Percentiles rank a stretch among this genome's conserved stretches.
Conservation (phyloP, 202 grass and related monocot species). For the Dendrocalamus latiflorus region DNA sequence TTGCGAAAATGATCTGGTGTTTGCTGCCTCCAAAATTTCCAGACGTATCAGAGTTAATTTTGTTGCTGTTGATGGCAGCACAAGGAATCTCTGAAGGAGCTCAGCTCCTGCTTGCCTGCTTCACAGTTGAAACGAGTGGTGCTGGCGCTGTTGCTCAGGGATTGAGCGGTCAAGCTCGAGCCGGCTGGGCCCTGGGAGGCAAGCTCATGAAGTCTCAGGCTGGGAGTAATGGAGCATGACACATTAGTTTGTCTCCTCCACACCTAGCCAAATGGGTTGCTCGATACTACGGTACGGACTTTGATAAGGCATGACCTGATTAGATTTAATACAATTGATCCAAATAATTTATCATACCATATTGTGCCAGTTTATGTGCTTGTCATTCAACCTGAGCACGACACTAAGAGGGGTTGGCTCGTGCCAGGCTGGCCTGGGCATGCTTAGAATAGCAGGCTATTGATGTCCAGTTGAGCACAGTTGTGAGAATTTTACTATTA, state of each 20-base stretch:
- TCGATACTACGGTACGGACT: too few species aligned
- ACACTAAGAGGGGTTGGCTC: too few species aligned
- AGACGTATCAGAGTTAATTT: neutral
- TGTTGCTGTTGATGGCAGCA: neutral
- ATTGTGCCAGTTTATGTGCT: too few species aligned
- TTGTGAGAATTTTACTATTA: too few species aligned
- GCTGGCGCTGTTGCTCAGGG: neutral
- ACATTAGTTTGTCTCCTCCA: slow-evolving; percentile 13
- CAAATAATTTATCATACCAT: too few species aligned
- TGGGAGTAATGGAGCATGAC: neutral
- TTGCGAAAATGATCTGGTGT: neutral
- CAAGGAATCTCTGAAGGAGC: neutral
- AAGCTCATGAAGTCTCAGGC: neutral
- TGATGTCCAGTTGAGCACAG: too few species aligned
- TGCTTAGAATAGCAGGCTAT: too few species aligned
- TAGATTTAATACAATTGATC: too few species aligned
- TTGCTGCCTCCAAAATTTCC: neutral
- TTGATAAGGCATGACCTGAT: too few species aligned
- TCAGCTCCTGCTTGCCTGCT: neutral
- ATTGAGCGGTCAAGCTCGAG: neutral
- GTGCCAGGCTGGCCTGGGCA: too few species aligned
- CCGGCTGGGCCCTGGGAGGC: neutral
- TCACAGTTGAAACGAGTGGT: neutral
- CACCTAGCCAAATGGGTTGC: too few species aligned
- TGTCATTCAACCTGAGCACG: too few species aligned